Percentiles rank a stretch among this genome's conserved stretches.
Evolutionary conservation across 225 moss, liverwort and hornwort genomes (phyloP).

Genomic region (Physcomitrium patens): DNA sequence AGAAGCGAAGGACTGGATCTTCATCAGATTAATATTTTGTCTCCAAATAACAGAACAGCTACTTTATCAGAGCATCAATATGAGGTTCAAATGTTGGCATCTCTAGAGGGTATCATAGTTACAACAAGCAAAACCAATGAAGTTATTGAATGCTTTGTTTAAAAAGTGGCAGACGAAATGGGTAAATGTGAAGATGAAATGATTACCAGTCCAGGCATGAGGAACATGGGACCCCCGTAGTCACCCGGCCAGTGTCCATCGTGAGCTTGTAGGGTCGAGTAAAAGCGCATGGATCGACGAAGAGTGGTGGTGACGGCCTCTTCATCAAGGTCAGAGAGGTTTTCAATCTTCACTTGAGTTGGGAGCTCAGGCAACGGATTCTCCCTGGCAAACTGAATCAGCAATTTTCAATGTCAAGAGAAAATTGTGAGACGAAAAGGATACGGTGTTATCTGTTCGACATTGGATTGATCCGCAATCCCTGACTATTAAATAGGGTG

Average conservation of each 20-base stretch:
- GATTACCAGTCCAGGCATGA: slow-evolving; percentile 90
- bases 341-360: slow-evolving; percentile 49
- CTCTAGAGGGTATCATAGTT: not conserved
- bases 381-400: slow-evolving; percentile 69
- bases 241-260: slow-evolving; percentile 98
- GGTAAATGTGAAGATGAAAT: slow-evolving; percentile 15
- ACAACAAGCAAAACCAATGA: slow-evolving; percentile 11
- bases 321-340: slow-evolving; percentile 53
- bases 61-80: not conserved
- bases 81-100: not conserved
- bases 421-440: not conserved
- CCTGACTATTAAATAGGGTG: slow-evolving; percentile 1
- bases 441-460: not conserved
- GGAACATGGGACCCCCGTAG: slow-evolving; percentile 98
- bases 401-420: slow-evolving; percentile 2
- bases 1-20: slow-evolving; percentile 10
- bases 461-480: not conserved
- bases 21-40: not conserved
- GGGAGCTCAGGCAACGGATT: slow-evolving; percentile 72
- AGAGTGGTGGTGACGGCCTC: slow-evolving; percentile 70
- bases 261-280: slow-evolving; percentile 85
- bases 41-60: slow-evolving; percentile 2
- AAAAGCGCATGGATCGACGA: slow-evolving; percentile 74
- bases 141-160: not conserved
- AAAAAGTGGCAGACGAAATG: slow-evolving; percentile 14